phyloP scores from a whole-genome alignment of 305 asterid genomes.

The Fraxinus ornus region DNA sequence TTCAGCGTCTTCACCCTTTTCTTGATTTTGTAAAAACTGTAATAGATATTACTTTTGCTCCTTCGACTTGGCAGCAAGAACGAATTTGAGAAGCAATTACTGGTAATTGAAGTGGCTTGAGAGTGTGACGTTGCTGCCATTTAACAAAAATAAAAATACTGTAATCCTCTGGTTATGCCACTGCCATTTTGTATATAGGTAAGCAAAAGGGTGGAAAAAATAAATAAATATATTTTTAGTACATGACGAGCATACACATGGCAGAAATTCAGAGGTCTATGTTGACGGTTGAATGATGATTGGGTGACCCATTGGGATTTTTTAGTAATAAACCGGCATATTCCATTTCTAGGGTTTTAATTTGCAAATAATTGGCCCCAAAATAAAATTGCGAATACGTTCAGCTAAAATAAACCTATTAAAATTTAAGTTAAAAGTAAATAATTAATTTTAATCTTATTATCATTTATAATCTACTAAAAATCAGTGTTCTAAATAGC shows the following conservation, averaged over 20 bases:
- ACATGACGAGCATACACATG: background rate
- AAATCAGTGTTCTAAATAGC: too few species aligned
- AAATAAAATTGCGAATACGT: background rate
- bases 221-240: background rate
- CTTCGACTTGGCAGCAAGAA: slow-evolving; percentile 21
- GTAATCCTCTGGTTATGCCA: background rate
- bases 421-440: too few species aligned
- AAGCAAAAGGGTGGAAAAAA: background rate
- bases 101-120: slow-evolving; percentile 15
- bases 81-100: slow-evolving; percentile 22
- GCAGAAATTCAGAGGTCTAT: background rate
- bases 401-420: background rate
- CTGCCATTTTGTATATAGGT: background rate
- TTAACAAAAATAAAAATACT: background rate
- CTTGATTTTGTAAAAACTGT: slow-evolving; percentile 16
- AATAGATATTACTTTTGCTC: slow-evolving; percentile 4
- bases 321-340: background rate
- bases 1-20: slow-evolving; percentile 20
- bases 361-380: background rate
- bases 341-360: background rate
- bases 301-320: background rate
- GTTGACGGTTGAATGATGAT: background rate
- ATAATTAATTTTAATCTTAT: too few species aligned
- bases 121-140: background rate
- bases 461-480: too few species aligned